Percentiles rank a stretch among this genome's conserved stretches.
These are phyloP conservation scores for Novymonas esmeraldas DNA, from an alignment of 208 protist species.

Conservation along the genomic window DNA sequence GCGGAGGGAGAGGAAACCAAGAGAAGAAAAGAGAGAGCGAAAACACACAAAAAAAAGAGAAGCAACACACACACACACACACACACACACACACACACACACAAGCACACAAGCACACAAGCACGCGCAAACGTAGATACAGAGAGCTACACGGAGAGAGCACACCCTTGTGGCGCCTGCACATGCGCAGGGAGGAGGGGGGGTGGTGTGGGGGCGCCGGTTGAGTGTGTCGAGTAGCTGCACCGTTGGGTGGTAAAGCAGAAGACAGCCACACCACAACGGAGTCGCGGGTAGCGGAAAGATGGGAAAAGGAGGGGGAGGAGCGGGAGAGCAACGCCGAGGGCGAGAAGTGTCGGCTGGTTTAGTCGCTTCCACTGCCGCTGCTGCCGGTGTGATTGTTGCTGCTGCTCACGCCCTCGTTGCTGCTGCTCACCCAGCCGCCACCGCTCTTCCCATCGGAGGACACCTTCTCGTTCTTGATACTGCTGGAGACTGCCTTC, in stretches of 20 bases:
- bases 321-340: not conserved
- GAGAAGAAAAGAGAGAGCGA: slow-evolving; percentile 3
- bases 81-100: no score
- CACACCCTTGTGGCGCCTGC: no score
- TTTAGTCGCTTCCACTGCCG: slow-evolving; percentile 31
- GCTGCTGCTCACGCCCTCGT: slow-evolving; percentile 23
- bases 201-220: no score
- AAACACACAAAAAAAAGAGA: not conserved
- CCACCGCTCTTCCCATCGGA: slow-evolving; percentile 5
- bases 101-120: no score
- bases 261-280: no score
- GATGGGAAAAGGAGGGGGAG: no score
- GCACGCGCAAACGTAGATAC: no score
- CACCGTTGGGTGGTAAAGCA: no score
- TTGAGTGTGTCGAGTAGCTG: no score
- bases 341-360: not conserved
- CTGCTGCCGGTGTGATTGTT: slow-evolving; percentile 33
- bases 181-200: no score
- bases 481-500: not conserved
- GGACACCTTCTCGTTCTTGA: slow-evolving; percentile 10
- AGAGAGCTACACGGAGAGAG: no score
- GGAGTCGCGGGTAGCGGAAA: no score
- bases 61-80: not conserved
- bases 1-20: slow-evolving; percentile 1
- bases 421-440: slow-evolving; percentile 27